These are phyloP conservation scores for Aspergillus panamensis DNA, from an alignment of 495 filamentous ascomycete genomes.

Conservation along the genomic window DNA sequence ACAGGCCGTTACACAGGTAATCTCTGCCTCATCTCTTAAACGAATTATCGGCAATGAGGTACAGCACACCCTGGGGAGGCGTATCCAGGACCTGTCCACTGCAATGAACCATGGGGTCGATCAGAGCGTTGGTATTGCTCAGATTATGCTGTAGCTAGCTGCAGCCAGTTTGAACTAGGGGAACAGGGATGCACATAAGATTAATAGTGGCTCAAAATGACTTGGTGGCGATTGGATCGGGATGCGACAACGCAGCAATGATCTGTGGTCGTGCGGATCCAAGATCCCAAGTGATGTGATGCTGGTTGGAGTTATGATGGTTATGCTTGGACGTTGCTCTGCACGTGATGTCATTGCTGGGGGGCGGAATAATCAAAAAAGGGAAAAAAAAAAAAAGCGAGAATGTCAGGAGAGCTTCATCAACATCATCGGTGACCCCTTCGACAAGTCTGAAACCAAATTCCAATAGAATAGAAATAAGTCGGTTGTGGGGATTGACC, in stretches of 20 bases:
- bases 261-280: slow-evolving; percentile 26
- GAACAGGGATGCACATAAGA: slow-evolving; percentile 18
- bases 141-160: slow-evolving; percentile 19
- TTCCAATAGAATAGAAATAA: background rate
- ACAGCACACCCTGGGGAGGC: slow-evolving; percentile 6
- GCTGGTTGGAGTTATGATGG: slow-evolving; percentile 2
- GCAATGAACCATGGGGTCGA: slow-evolving; percentile 22
- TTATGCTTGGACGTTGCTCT: slow-evolving; percentile 15
- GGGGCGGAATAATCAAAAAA: background rate
- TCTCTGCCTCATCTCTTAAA: slow-evolving; percentile 9
- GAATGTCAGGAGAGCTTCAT: too few relatives aligned
- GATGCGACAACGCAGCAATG: slow-evolving; percentile 26
- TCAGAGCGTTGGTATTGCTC: slow-evolving; percentile 22
- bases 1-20: background rate
- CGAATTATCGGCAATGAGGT: slow-evolving; percentile 14
- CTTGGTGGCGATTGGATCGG: slow-evolving; percentile 24
- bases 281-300: slow-evolving; percentile 19
- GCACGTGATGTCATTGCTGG: slow-evolving; percentile 21
- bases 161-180: slow-evolving; percentile 15
- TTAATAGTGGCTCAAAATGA: slow-evolving; percentile 11
- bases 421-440: too few relatives aligned
- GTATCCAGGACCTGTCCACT: slow-evolving; percentile 10
- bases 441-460: too few relatives aligned
- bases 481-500: background rate
- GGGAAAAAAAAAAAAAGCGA: background rate